Evolutionary conservation across 2,329 filamentous ascomycete genomes (phyloP), one percentile per base, ranked within the genome.

Genomic region (Grosmannia huntii): DNA sequence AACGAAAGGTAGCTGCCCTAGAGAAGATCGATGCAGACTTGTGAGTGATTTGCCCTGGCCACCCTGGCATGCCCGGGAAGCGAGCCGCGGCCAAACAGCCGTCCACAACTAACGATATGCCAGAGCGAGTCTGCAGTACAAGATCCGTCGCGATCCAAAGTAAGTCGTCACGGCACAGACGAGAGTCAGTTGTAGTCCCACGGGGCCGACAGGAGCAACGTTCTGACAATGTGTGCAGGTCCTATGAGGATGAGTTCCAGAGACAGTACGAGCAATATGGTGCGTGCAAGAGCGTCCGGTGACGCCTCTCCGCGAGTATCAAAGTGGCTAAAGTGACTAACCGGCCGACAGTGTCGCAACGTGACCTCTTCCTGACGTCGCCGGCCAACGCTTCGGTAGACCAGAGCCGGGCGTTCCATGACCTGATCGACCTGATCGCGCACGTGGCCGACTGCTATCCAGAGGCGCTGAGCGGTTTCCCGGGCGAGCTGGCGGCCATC

Each of bases 391-490:
- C 87, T 56, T 88, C 89, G 58, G 82, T 86, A 65, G 86, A 86
- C 52, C 89, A 89, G 53, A 78, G 92, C 59, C 84, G 94, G 57
- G 90, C 89, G 14, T 87, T 99, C 65, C 86, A 88, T 66, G 91
- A 97, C 67, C 81, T 96, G 64, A 87, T 99, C 66, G 92, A 97
- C 68, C 88, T 99, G 66, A 85, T 97, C 65, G 85, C 91, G 23
- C 94, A 99, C 73, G 87, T 95, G 61, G 87, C 92, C 68, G 91
- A 96, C 68, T 95, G 90, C 75, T 99, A 95, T 71, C 90, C 89
- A 55, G 82, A 86, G 60, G 81, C 92, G 61, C 91, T 90, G 1
- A 78, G 78, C 56, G 76, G 80, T 11, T 97, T 96, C 64, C 83
- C 90, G 25, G 79, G 85, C 49, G 88, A 96, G 63, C 77, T 99